Base-by-base conservation (phyloP, 768 basidiomycete species). In the Mycena vitilis region DNA sequence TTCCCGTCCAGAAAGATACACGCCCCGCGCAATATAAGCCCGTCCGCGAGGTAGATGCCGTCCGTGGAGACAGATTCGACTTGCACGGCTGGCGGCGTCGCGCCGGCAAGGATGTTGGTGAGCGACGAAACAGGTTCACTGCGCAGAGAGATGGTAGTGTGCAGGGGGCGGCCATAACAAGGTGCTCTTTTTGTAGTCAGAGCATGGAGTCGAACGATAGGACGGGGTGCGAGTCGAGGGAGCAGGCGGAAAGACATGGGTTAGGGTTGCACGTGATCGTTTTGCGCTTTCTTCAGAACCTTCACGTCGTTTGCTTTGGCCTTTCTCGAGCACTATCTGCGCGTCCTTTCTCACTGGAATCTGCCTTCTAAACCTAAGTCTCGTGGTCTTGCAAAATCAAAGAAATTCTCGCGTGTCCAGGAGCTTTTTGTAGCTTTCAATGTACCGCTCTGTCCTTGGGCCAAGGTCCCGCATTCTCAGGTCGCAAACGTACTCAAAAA, bases 1-100 rank as follows among this genome's bases (percentile, higher is more conserved):
- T 92, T 88, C 3, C 95, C 95, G 64, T 94, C 92, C 10, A 96
- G 77, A 69, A 99, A 93, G 36, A 99, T 86, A 72, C 90, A 92
- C 0, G 95, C 87, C 0, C 89, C 90, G 0, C 91, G 88, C 2
- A 98, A 77, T 20, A 94, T 75, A 25, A 96, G 86, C 5, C 95
- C 95, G 75, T 94, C 94, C n/a, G 81, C 82, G 7, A 95, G 87
- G 49, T 86, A 84, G 48, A 95, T 89, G 25, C 92, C 94, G 1
- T 82, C 78, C 0, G 83, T 77, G 0, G 88, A 84, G 60, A 94
- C 86, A 4, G 89, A 90, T 57, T 85, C 81, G 66, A 95, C 90
- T 77, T 92, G 90, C 1, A 94, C 90, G 0, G 92, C 81, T 0
- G 89, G 92, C 37, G 90, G 88, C 6, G 82, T 84, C 48, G 86